Conservation (phyloP, 805 yeast species). For the Teunomyces atbi region DNA sequence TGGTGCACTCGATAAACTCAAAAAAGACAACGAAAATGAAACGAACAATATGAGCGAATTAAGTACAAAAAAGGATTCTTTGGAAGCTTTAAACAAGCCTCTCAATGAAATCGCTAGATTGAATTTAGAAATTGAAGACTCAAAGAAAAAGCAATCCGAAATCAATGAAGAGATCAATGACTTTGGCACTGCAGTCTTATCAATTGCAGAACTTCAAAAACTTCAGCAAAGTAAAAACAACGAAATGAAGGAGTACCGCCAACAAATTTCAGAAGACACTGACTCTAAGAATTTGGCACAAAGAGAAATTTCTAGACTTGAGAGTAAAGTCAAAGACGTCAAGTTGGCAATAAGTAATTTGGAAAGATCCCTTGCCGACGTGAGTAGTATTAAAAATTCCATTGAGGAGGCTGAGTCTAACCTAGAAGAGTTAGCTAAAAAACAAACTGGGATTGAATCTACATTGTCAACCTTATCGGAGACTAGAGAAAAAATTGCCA, state of each 20-base stretch:
- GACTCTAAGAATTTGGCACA: constrained; percentile 47
- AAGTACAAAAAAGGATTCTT: neutral
- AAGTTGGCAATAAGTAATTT: constrained; percentile 50
- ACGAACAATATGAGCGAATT: constrained; percentile 4
- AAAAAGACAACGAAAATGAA: constrained; percentile 6
- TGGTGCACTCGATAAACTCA: neutral
- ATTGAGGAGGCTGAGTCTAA: constrained; percentile 32
- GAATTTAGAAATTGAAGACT: constrained; percentile 24
- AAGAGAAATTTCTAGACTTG: constrained; percentile 44
- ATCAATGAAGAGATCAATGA: constrained; percentile 35
- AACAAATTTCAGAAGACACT: constrained; percentile 20
- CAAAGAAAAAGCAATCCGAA: constrained; percentile 24
- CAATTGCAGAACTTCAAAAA: constrained; percentile 48
- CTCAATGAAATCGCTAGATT: constrained; percentile 35
- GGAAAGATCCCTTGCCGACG: constrained; percentile 51
- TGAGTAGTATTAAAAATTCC: constrained; percentile 36
- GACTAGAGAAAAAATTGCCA: neutral
- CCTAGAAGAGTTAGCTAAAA: constrained; percentile 5
- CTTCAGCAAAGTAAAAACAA: constrained; percentile 35
- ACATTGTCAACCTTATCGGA: neutral
- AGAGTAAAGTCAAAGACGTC: constrained; percentile 52
- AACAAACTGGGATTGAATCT: neutral
- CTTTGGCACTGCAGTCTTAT: constrained; percentile 34
- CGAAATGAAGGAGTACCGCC: constrained; percentile 42
- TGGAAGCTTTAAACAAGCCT: constrained; percentile 23